Percentiles rank a stretch among this genome's conserved stretches.
Conservation (phyloP, 1,139 yeast genomes). For the Blastobotrys apis region DNA sequence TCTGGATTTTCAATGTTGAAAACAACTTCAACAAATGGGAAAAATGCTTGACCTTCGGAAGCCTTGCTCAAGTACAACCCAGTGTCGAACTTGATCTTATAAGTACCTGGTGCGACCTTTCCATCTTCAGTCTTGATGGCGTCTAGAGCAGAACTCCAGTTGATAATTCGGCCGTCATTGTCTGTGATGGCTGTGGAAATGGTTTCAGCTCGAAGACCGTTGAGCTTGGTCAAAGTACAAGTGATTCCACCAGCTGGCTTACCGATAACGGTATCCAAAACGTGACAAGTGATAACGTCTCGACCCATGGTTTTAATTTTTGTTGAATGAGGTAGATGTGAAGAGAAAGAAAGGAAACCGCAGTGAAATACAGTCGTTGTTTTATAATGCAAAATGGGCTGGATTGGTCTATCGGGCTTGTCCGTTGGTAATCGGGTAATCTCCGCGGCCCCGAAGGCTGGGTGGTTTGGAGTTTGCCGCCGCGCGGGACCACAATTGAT, state of each 20-base stretch:
- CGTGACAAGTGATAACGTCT: slow-evolving; percentile 77
- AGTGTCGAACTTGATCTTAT: slow-evolving; percentile 72
- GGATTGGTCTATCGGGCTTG: no score
- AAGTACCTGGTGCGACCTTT: slow-evolving; percentile 48
- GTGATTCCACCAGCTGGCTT: slow-evolving; percentile 66
- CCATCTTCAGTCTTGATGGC: slow-evolving; percentile 39
- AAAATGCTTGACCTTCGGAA: slow-evolving; percentile 44
- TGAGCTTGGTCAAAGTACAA: slow-evolving; percentile 33
- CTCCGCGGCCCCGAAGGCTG: no score
- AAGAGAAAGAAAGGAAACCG: not conserved
- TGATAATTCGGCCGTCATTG: slow-evolving; percentile 67
- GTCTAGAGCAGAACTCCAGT: slow-evolving; percentile 48
- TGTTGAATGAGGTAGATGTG: not conserved
- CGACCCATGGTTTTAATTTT: slow-evolving; percentile 16
- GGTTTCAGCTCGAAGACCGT: slow-evolving; percentile 24
- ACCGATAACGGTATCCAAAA: slow-evolving; percentile 79
- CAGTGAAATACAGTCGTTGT: no score
- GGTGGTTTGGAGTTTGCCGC: no score
- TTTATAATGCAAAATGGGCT: no score
- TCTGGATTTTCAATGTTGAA: slow-evolving; percentile 64
- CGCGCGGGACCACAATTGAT: no score
- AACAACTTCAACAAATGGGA: slow-evolving; percentile 77
- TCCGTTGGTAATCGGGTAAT: no score
- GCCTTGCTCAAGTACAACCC: slow-evolving; percentile 53
- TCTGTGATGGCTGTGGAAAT: slow-evolving; percentile 64